Percentiles rank a stretch among this genome's conserved stretches.
Conservation (phyloP, 2,329 filamentous ascomycete species). For the Beauveria caledonica region DNA sequence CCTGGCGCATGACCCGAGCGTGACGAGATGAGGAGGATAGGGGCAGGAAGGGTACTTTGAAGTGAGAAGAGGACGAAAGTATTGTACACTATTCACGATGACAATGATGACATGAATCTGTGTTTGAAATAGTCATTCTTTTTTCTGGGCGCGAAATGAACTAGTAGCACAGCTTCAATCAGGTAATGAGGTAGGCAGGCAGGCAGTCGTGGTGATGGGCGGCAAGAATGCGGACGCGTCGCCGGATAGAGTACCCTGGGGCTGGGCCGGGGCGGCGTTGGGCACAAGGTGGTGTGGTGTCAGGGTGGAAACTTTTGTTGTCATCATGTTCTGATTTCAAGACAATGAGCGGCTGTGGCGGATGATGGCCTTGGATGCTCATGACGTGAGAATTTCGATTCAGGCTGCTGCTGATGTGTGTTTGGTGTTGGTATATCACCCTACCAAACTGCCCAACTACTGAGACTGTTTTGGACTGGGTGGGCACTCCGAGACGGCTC, state of each 20-base stretch:
- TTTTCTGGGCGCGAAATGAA: background rate
- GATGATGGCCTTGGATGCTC: background rate
- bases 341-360: background rate
- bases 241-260: background rate
- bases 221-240: too few relatives aligned
- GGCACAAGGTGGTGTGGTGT: background rate
- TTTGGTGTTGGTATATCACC: too few relatives aligned
- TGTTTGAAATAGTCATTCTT: background rate
- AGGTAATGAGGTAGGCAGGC: too few relatives aligned
- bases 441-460: too few relatives aligned
- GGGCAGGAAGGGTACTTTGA: background rate
- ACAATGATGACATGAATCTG: background rate
- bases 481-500: too few relatives aligned
- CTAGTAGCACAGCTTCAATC: background rate
- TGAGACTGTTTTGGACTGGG: too few relatives aligned
- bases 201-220: too few relatives aligned
- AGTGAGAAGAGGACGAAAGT: background rate
- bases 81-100: background rate
- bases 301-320: background rate
- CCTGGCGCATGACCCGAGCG: constrained; percentile 34
- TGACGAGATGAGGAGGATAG: background rate
- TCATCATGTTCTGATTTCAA: too few relatives aligned
- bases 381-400: too few relatives aligned
- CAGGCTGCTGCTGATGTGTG: too few relatives aligned
- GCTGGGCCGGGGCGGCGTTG: background rate